Percentiles rank a stretch among this genome's conserved stretches.
Evolutionary conservation across 495 filamentous ascomycete genomes (phyloP).

Genomic region (Aspergillus avenaceus): DNA sequence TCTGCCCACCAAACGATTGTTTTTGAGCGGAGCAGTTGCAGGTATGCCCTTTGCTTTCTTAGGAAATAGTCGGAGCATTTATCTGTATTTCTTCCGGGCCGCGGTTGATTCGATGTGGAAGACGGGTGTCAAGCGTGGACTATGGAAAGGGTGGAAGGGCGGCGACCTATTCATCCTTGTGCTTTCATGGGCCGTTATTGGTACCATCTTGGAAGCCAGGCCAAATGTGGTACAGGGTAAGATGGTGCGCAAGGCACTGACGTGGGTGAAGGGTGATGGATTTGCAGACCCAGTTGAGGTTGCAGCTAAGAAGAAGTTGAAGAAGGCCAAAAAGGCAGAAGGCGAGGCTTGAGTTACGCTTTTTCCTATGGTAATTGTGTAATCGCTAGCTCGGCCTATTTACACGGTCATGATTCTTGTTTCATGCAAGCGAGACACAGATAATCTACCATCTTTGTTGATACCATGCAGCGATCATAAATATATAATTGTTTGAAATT

Average conservation of each 20-base stretch:
- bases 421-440: too few relatives aligned
- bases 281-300: conserved; percentile 45
- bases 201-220: conserved; percentile 70
- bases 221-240: conserved; percentile 63
- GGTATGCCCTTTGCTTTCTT: conserved; percentile 76
- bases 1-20: conserved; percentile 79
- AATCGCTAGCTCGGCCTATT: too few relatives aligned
- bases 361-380: too few relatives aligned
- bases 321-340: conserved; percentile 23
- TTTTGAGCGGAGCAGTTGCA: conserved; percentile 78
- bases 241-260: conserved; percentile 66
- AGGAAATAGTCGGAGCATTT: conserved; percentile 56
- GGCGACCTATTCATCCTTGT: conserved; percentile 85
- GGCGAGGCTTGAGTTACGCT: conserved; percentile 10
- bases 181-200: conserved; percentile 68
- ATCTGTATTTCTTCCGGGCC: conserved; percentile 65
- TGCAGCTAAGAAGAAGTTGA: conserved; percentile 27
- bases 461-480: too few relatives aligned
- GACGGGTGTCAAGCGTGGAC: conserved; percentile 77
- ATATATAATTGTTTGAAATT: too few relatives aligned
- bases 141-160: conserved; percentile 74
- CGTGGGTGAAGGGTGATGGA: conserved; percentile 70
- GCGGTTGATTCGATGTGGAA: conserved; percentile 85
- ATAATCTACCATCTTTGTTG: too few relatives aligned
- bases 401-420: too few relatives aligned